Evolutionary conservation across 2,329 filamentous ascomycete species (phyloP), one percentile per base, ranked within the genome.

Genomic region (Aspergillus ustus): DNA sequence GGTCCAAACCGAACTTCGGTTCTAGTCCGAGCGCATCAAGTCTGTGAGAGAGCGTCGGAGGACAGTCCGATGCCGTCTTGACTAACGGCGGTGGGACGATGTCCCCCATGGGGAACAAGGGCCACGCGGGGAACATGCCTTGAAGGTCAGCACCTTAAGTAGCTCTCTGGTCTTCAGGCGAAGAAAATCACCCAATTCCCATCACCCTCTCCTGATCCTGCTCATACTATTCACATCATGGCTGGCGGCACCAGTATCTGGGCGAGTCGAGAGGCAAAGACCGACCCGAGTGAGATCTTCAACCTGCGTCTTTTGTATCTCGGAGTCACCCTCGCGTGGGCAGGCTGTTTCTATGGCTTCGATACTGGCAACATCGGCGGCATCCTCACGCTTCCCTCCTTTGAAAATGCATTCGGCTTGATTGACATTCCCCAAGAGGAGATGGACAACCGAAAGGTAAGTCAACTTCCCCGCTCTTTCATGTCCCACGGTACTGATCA

Each of bases 321-420:
- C 4, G n/a, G 52, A 2, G 17, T 58, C 8, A 58, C 56, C 8
- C 34, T 58, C 15, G 48, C 52, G 8, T 73, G 76, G 62, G 76
- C 74, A 1, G 76, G 76, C 2, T 78, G 75, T 57, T 70, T 73
- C 9, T 78, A 79, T 61, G 76, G 75, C 5, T 77, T 78, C 49
- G 76, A 79, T 49, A 72, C 74, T 46, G 76, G 76, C 3, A 78
- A 77, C 46, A 79, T 79, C 29, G 76, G 76, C 2, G 76, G 76
- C 2, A 72, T 77, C 22, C 56, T 78, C 29, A 77, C 73, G 0
- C 67, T 78, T 17, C 68, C 72, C 2, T 73, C 72, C 7, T 78
- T 78, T 61, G 65, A 70, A 34, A 56, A 51, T 6, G 49, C 56
- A 2, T 58, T 58, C n/a, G 56, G 56, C 3, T 22, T 58, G 7